Base-by-base conservation (phyloP, 306 rosid genomes). In the Vicia villosa region DNA sequence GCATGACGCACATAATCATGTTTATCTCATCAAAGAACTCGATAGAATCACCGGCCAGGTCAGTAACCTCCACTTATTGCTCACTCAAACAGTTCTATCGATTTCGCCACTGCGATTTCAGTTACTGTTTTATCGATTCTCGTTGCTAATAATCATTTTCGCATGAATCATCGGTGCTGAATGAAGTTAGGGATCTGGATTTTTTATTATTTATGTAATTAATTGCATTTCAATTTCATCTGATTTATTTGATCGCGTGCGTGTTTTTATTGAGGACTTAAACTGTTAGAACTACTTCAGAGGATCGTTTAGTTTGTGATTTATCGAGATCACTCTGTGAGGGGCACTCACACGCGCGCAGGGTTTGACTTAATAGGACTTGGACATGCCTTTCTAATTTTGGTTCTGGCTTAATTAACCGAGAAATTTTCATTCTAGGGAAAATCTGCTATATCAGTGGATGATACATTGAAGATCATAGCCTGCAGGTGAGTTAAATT, bases 41-140 rank as follows among this genome's bases (percentile, higher is more conserved):
- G 99, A 94, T 71, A 88, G 82, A 74, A 82, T 94, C 28, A 91
- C 97, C 59, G 99, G 99, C 68, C 87, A 86, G 97, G 99, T 91
- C 26, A 28, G 81, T 69, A 8, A 16, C 60, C 50, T 4, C 51
- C 10, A 40, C 5, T 61, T 22, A 14, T 20, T 41, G 11, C 43
- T 22, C 28, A 8, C 40, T 69, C 54, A 5, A 37, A 36, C 41
- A 30, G 11, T n/a, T 58, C 40, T 16, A 14, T 21, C 19, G 2
- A 72, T 46, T 10, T 21, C 50, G 11, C 3, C 24, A 2, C 69
- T 21, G 8, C 42, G 26, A 73, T 73, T 74, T 63, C 63, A 37
- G 41, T 73, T 68, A 32, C 56, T 69, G 17, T 54, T 13, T 61
- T 66, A 34, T 74, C 54, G 14, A 34, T 50, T 24, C 13, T 50